A percentile compares a stretch with the other conserved stretches of the same genome.
Evolutionary conservation across 2,329 filamentous ascomycete genomes (phyloP).

Genomic region (Diaporthe caulivora): DNA sequence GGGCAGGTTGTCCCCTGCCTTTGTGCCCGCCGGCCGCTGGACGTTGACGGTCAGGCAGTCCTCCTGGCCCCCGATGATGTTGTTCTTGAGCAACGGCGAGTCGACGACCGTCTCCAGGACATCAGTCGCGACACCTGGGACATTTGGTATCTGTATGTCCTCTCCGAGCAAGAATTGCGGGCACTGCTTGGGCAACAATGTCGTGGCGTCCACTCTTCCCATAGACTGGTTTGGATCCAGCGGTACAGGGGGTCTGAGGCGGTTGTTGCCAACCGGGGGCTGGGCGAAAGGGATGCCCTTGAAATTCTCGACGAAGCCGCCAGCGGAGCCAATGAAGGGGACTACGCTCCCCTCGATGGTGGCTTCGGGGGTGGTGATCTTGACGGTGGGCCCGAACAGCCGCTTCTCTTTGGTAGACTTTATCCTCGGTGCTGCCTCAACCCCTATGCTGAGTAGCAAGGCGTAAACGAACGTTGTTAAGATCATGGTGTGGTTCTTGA

Average conservation of each 20-base stretch:
- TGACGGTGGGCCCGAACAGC: conserved; percentile 15
- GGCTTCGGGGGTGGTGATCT: conserved; percentile 4
- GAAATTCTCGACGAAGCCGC: conserved; percentile 72
- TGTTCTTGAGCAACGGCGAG: conserved; percentile 60
- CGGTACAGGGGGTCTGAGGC: conserved; percentile 76
- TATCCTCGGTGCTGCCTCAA: not conserved
- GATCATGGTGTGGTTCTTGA: not conserved
- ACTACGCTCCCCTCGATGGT: not conserved
- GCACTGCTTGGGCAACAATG: conserved; percentile 76
- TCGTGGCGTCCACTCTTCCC: conserved; percentile 66
- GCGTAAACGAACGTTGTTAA: not conserved
- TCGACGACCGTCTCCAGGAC: conserved; percentile 69
- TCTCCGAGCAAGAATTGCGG: conserved; percentile 69
- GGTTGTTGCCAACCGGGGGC: conserved; percentile 73
- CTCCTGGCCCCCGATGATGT: conserved; percentile 52
- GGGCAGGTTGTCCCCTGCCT: conserved; percentile 67
- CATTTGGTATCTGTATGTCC: conserved; percentile 48
- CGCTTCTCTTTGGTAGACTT: conserved; percentile 21
- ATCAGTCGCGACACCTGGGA: conserved; percentile 61
- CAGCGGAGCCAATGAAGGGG: conserved; percentile 62
- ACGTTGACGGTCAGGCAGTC: conserved; percentile 75
- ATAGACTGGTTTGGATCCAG: conserved; percentile 69
- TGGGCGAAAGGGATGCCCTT: conserved; percentile 82
- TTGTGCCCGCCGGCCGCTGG: conserved; percentile 69
- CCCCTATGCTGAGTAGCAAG: not conserved